Evolutionary conservation across 1,284 basidiomycete genomes (phyloP).

Genomic region (Cryptococcus jaspeensis): DNA sequence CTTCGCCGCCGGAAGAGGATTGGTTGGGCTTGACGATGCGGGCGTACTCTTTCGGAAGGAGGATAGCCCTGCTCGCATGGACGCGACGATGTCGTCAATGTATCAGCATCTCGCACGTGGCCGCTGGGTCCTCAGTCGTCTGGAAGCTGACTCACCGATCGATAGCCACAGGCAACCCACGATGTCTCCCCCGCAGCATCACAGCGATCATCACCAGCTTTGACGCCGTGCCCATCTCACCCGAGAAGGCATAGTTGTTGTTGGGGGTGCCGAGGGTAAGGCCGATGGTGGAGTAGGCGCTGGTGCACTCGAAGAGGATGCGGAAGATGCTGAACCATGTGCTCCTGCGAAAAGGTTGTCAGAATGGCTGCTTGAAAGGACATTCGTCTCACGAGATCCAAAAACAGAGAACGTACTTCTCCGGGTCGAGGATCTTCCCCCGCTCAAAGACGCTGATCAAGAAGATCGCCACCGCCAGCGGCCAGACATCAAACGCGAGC

Average conservation of each 20-base stretch:
- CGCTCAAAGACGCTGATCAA: conserved; percentile 37
- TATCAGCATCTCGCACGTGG: too few relatives aligned
- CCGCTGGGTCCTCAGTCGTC: neutral
- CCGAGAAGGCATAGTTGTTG: conserved; percentile 42
- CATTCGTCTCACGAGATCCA: neutral
- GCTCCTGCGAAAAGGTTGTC: neutral
- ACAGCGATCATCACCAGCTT: conserved; percentile 46
- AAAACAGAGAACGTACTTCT: conserved; percentile 7
- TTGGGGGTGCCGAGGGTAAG: conserved; percentile 36
- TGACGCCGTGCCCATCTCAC: conserved; percentile 37
- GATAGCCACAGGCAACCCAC: conserved; percentile 45
- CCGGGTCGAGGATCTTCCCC: conserved; percentile 26
- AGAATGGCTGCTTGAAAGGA: neutral
- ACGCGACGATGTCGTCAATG: too few relatives aligned
- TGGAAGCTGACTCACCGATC: conserved; percentile 25
- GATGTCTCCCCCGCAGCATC: conserved; percentile 46
- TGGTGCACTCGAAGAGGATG: conserved; percentile 41
- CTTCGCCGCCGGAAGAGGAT: too few relatives aligned
- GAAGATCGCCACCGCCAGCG: conserved; percentile 32
- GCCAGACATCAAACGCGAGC: conserved; percentile 45
- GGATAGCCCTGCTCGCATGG: conserved; percentile 10
- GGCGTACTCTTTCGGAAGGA: conserved; percentile 26
- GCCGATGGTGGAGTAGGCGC: conserved; percentile 37
- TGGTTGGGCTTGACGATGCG: conserved; percentile 13
- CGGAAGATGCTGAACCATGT: conserved; percentile 36